These are phyloP conservation scores for Metschnikowia amazonensis DNA, from an alignment of 805 yeast species.

Conservation along the genomic window DNA sequence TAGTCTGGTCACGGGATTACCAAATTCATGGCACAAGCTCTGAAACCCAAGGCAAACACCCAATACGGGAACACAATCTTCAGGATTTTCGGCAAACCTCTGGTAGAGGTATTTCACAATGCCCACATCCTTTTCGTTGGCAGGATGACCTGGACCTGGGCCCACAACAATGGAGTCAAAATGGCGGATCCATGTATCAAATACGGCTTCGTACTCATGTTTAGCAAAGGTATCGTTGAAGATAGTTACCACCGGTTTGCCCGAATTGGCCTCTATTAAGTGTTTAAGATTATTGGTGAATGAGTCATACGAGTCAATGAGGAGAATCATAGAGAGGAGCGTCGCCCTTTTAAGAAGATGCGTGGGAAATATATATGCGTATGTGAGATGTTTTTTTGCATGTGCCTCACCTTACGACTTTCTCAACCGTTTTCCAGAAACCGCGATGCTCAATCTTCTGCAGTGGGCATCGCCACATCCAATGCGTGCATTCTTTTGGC, in stretches of 20 bases:
- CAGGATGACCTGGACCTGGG: constrained; percentile 97
- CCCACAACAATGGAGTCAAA: constrained; percentile 83
- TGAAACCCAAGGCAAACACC: constrained; percentile 97
- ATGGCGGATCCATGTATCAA: constrained; percentile 41
- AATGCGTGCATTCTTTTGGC: constrained; percentile 47
- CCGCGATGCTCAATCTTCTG: constrained; percentile 40
- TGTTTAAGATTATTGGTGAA: constrained; percentile 79
- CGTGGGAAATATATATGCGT: not conserved
- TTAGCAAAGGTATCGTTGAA: constrained; percentile 55
- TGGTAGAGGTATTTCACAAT: constrained; percentile 58
- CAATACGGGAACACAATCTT: constrained; percentile 53
- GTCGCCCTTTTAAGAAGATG: constrained; percentile 1
- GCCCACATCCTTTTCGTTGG: constrained; percentile 60
- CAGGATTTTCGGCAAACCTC: constrained; percentile 15
- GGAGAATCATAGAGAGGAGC: constrained; percentile 44
- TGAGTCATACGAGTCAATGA: constrained; percentile 93
- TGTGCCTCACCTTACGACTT: not conserved
- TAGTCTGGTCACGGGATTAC: constrained; percentile 52
- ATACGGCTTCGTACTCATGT: constrained; percentile 28
- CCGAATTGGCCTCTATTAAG: constrained; percentile 53
- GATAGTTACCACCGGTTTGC: constrained; percentile 49
- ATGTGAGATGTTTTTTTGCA: not conserved
- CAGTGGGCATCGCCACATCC: constrained; percentile 65
- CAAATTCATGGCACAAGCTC: constrained; percentile 62
- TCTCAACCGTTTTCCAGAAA: not conserved